These are phyloP conservation scores for Nitzschia sp. DNA, from an alignment of 108 stramenopile species.

Conservation along the genomic window DNA sequence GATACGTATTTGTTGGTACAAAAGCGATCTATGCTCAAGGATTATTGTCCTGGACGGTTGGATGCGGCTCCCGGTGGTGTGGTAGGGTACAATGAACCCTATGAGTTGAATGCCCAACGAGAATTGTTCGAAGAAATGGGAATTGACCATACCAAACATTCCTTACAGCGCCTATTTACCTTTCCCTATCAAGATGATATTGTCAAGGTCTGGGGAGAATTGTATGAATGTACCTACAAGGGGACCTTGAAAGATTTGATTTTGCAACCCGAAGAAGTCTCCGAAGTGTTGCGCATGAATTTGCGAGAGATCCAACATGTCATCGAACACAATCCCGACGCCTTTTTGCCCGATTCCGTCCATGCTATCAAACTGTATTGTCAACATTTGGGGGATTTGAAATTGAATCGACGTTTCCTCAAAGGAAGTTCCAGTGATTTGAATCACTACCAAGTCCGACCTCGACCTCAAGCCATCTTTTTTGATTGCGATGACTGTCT, in stretches of 20 bases:
- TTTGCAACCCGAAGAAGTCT: conserved; percentile 53
- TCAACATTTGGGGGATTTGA: conserved; percentile 20
- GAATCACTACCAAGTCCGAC: conserved; percentile 30
- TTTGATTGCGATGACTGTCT: conserved; percentile 81
- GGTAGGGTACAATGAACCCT: conserved; percentile 54
- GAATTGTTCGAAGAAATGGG: conserved; percentile 71
- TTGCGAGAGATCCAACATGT: conserved; percentile 26
- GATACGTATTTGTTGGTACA: conserved; percentile 47
- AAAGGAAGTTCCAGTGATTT: conserved; percentile 40
- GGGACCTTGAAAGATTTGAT: conserved; percentile 37
- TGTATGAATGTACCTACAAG: conserved; percentile 45
- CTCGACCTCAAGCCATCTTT: conserved; percentile 53
- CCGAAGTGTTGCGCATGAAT: conserved; percentile 37
- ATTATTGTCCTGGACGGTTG: conserved; percentile 59
- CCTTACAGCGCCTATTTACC: conserved; percentile 34
- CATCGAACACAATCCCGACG: conserved; percentile 32
- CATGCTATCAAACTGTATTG: conserved; percentile 51
- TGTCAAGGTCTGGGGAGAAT: conserved; percentile 57
- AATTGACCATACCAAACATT: conserved; percentile 23
- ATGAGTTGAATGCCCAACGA: conserved; percentile 45
- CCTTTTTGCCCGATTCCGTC: conserved; percentile 53
- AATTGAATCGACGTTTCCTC: conserved; percentile 31
- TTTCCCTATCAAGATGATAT: conserved; percentile 63
- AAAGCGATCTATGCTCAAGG: conserved; percentile 40
- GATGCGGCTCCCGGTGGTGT: conserved; percentile 70